Evolutionary conservation across 78 protist genomes (phyloP).

Genomic region (Tieghemostelium lacteum): DNA sequence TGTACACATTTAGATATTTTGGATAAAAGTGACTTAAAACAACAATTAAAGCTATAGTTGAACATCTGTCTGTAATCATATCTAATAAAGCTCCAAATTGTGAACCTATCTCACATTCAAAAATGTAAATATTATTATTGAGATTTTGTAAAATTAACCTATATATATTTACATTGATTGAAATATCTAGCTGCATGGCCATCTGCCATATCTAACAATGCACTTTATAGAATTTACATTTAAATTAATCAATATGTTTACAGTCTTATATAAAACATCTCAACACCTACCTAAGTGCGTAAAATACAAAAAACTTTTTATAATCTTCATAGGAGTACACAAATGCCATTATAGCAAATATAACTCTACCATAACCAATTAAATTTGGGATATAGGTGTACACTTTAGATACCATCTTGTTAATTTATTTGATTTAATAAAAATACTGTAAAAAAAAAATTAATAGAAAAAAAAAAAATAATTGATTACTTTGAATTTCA

Average conservation of each 20-base stretch:
- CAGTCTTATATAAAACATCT: no score
- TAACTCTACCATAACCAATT: conserved; percentile 82
- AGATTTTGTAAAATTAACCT: no score
- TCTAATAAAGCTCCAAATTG: conserved; percentile 92
- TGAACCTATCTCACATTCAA: conserved; percentile 80
- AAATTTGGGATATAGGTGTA: conserved; percentile 86
- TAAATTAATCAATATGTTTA: no score
- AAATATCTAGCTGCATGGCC: conserved; percentile 89
- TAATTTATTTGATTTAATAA: no score
- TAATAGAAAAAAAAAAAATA: no score
- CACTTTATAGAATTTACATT: no score
- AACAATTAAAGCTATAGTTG: conserved; percentile 83
- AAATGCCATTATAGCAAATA: conserved; percentile 71
- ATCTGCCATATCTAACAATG: conserved; percentile 89
- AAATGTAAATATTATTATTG: conserved; percentile 64
- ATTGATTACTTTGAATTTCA: no score
- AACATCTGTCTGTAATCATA: conserved; percentile 92
- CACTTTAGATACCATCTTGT: conserved; percentile 74
- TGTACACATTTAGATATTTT: conserved; percentile 16
- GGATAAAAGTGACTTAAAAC: conserved; percentile 78
- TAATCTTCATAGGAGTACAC: conserved; percentile 35
- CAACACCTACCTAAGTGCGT: no score
- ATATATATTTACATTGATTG: conserved; percentile 72
- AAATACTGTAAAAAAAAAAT: no score
- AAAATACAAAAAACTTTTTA: conserved; percentile 55